Base-by-base conservation (phyloP, 257 asterid species). In the Jasminum sambac region DNA sequence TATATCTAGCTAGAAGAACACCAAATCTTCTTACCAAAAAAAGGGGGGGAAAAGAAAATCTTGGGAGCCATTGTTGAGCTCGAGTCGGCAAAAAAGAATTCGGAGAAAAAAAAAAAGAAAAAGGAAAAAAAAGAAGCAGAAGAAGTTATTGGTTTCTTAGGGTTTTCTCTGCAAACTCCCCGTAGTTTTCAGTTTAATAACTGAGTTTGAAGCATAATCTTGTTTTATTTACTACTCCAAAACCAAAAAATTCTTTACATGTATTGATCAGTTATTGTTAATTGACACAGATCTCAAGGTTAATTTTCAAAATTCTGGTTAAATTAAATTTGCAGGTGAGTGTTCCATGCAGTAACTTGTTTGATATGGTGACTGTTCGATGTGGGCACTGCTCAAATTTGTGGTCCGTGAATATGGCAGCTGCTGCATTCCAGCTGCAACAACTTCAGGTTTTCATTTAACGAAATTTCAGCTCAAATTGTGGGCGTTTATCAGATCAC, bases 361-460 rank as follows among this genome's bases (percentile, higher is more conserved):
- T 77, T 48, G 97, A 91, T 64, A 81, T 84, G 1, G 97, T 91
- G 96, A 91, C 97, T 46, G 95, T 91, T 76, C 87, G 97, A 77
- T 91, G 97, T 64, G 97, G 97, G 40, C 97, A 91, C 88, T 91
- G 97, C 76, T 58, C 90, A 50, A 89, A 89, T 79, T 78, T 91
- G 63, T 91, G 95, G 96, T 84, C 86, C 73, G 97, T 91, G 30
- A 91, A 91, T 61, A 91, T 91, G 97, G 97, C 95, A 39, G 86
- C 97, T 76, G 89, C 96, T 76, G 89, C 96, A 1, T 87, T 91
- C 77, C 97, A 89, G 77, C 79, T 78, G 68, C 83, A 60, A 42
- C 78, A 80, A 72, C 68, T 48, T 59, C 95, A 86, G 87, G 89
- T 85, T 30, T 30, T 83, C 71, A 52, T 72, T 71, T 39, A 12